Percentiles rank a stretch among this genome's conserved stretches.
Conservation (phyloP, 179 eudicot genomes). For the Beta macrorhiza region DNA sequence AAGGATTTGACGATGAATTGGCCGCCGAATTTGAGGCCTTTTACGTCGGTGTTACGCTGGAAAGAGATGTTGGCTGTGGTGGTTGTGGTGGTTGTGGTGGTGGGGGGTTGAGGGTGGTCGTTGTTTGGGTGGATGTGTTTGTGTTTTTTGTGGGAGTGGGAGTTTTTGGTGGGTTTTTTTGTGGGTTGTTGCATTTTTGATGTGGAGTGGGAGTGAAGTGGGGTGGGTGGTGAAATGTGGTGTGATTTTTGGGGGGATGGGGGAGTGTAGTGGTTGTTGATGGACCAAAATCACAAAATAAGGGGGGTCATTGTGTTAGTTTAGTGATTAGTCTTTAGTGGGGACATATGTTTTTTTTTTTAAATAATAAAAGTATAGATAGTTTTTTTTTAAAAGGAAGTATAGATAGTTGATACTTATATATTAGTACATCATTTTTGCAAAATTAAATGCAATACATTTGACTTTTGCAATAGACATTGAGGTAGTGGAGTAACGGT, state of each 20-base stretch:
- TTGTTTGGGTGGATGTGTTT: constrained; percentile 11
- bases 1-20: constrained; percentile 90
- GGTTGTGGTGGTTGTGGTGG: constrained; percentile 22
- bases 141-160: constrained; percentile 12
- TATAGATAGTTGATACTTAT: too few relatives aligned
- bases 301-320: neutral
- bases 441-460: too few relatives aligned
- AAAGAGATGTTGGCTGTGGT: constrained; percentile 47
- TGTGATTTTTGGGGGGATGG: neutral
- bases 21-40: constrained; percentile 85
- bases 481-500: too few relatives aligned
- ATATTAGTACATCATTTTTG: too few relatives aligned
- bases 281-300: neutral
- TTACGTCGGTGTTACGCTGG: constrained; percentile 69
- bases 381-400: too few relatives aligned
- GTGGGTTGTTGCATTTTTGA: neutral
- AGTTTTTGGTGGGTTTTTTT: neutral
- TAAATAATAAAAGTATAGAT: too few relatives aligned
- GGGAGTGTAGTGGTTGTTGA: neutral
- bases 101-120: neutral
- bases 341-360: neutral
- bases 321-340: neutral
- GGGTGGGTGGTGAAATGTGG: neutral
- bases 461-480: neutral
- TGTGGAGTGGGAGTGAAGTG: neutral